Percentiles rank a stretch among this genome's conserved stretches.
Evolutionary conservation across 495 filamentous ascomycete genomes (phyloP).

Genomic region (Tuber magnatum): DNA sequence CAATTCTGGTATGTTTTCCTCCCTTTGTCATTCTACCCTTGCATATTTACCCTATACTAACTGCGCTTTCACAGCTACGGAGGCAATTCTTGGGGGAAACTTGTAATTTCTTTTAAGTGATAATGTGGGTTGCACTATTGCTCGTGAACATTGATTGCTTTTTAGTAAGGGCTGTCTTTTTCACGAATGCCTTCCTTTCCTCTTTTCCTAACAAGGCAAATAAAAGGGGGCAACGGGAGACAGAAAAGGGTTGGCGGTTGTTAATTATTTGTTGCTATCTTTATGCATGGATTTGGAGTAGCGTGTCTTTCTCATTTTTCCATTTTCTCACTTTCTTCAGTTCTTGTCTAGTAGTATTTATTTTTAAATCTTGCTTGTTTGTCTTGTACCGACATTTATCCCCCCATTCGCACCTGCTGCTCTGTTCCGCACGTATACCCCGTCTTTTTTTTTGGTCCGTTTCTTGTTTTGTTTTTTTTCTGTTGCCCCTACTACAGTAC

Average conservation of each 20-base stretch:
- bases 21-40: conserved; percentile 2
- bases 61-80: conserved; percentile 52
- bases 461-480: not conserved
- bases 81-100: conserved; percentile 65
- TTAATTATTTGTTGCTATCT: conserved; percentile 35
- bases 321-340: conserved; percentile 1
- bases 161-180: conserved; percentile 14
- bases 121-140: not conserved
- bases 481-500: not conserved
- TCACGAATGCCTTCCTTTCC: conserved; percentile 2
- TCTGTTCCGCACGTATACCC: not conserved
- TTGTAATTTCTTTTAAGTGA: conserved; percentile 45
- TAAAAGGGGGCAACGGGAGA: conserved; percentile 3
- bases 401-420: not conserved
- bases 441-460: not conserved
- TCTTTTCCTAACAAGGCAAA: conserved; percentile 7
- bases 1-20: conserved; percentile 67
- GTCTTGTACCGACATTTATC: not conserved
- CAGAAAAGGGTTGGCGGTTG: conserved; percentile 24
- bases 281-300: conserved; percentile 42
- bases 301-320: conserved; percentile 32
- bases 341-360: not conserved
- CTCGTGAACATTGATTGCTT: not conserved
- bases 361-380: not conserved
- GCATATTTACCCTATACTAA: conserved; percentile 42